A percentile compares a stretch with the other conserved stretches of the same genome.
Evolutionary conservation across 441 rosid genomes (phyloP).

Genomic region (Corymbia citriodora): DNA sequence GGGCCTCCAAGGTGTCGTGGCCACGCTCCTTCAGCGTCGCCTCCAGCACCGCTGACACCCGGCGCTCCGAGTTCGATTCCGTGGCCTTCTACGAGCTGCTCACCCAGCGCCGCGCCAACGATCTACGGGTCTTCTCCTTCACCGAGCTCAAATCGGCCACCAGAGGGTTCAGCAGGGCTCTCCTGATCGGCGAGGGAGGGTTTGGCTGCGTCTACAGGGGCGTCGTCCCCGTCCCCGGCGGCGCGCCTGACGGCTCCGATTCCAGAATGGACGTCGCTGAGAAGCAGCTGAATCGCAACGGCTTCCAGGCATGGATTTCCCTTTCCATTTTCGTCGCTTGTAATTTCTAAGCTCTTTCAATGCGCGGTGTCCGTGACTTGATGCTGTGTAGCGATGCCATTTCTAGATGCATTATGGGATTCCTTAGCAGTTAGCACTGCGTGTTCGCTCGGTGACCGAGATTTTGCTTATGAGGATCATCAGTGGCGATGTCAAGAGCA

Average conservation of each 20-base stretch:
- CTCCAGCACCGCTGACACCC: constrained; percentile 53
- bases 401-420: not conserved
- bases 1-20: constrained; percentile 70
- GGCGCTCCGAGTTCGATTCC: constrained; percentile 67
- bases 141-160: constrained; percentile 59
- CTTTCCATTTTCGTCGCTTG: not conserved
- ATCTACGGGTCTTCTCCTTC: constrained; percentile 53
- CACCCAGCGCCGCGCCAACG: constrained; percentile 64
- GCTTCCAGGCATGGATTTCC: constrained; percentile 76
- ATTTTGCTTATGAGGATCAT: not conserved
- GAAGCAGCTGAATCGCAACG: constrained; percentile 65
- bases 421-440: not conserved
- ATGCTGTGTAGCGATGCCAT: not conserved
- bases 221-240: constrained; percentile 31
- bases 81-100: constrained; percentile 38
- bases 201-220: constrained; percentile 71
- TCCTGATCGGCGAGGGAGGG: constrained; percentile 70
- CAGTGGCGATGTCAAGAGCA: not conserved
- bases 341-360: not conserved
- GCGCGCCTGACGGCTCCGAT: constrained; percentile 16
- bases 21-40: constrained; percentile 90
- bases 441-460: not conserved
- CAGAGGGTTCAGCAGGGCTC: constrained; percentile 47
- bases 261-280: constrained; percentile 46
- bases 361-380: not conserved